Base-by-base conservation (phyloP, 148 eudicot genomes). In the Rheum nobile region DNA sequence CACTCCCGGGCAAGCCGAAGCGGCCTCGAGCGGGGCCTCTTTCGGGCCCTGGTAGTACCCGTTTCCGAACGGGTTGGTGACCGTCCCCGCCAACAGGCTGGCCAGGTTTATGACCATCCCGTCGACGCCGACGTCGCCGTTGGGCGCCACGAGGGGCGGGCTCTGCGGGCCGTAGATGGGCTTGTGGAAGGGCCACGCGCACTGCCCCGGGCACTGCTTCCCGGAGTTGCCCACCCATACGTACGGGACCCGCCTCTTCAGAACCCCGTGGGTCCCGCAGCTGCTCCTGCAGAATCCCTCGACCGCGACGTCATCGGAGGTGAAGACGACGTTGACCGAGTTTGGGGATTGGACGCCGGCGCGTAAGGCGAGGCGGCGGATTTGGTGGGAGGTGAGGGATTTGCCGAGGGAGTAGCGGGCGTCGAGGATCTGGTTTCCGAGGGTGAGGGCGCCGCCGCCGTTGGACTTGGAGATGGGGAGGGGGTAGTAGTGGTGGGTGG, bases 91-190 rank as follows among this genome's bases (percentile, higher is more conserved):
- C 32, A 88, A 24, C 9, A 88, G 71, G 50, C 59, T 75, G 0
- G 86, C 84, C 71, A 88, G 72, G 75, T 84, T 86, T 14, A 85
- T 86, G 4, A 88, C 77, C 84, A 88, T 85, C 0, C 91, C 91
- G 34, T 88, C 91, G 11, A 84, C 19, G 24, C 91, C 91, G 61
- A 88, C 80, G 24, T 88, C 84, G 26, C 74, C 72, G 76, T 88
- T 88, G 1, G 88, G 88, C 1, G 87, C 84, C 4, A 83, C 83
- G 34, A 88, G 31, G 0, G 91, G 83, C 10, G 84, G 77, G 75
- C 79, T 70, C 22, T 88, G 88, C 19, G 88, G 91, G 50, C 91
- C 91, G 83, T 85, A 88, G 13, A 85, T 85, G 76, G 91, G 91
- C 77, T 85, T 87, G 79, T 88, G 88, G 41, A 83, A 85, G 1